Conservation (phyloP, 2,329 filamentous ascomycete species). For the Trichoderma hamatum region DNA sequence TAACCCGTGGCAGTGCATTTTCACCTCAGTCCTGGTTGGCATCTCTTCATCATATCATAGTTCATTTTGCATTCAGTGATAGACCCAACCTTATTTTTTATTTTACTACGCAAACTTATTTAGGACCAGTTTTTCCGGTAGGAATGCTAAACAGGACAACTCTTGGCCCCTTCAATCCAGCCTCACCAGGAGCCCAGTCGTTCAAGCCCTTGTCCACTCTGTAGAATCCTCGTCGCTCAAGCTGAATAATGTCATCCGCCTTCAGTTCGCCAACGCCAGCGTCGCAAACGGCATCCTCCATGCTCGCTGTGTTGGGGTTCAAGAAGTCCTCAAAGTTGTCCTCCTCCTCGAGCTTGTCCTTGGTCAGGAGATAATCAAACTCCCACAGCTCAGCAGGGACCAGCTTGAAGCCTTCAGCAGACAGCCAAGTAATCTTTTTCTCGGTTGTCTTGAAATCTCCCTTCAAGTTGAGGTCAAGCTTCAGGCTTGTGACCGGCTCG, state of each 20-base stretch:
- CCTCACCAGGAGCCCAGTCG: conserved; percentile 55
- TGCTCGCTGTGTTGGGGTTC: conserved; percentile 73
- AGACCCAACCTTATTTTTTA: not conserved
- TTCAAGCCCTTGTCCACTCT: conserved; percentile 71
- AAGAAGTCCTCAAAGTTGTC: conserved; percentile 84
- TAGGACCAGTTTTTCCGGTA: conserved; percentile 47
- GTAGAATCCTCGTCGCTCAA: conserved; percentile 92
- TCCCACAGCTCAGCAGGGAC: conserved; percentile 86
- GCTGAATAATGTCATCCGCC: conserved; percentile 90
- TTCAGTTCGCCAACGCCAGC: conserved; percentile 77
- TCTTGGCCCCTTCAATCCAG: conserved; percentile 51
- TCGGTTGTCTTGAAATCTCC: conserved; percentile 94
- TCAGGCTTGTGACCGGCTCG: conserved; percentile 67
- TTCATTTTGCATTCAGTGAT: not conserved
- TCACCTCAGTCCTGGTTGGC: not conserved
- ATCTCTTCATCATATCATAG: not conserved
- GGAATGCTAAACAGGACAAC: conserved; percentile 62
- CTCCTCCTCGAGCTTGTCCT: conserved; percentile 89
- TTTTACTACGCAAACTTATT: conserved; percentile 25
- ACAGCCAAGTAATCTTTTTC: conserved; percentile 96
- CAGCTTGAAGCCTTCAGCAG: conserved; percentile 72
- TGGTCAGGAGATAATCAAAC: conserved; percentile 93
- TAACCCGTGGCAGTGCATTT: not conserved
- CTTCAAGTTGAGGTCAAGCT: conserved; percentile 84
- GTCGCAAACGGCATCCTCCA: conserved; percentile 76